Conservation (phyloP, 2,329 filamentous ascomycete species). For the Metarhizium sp. region DNA sequence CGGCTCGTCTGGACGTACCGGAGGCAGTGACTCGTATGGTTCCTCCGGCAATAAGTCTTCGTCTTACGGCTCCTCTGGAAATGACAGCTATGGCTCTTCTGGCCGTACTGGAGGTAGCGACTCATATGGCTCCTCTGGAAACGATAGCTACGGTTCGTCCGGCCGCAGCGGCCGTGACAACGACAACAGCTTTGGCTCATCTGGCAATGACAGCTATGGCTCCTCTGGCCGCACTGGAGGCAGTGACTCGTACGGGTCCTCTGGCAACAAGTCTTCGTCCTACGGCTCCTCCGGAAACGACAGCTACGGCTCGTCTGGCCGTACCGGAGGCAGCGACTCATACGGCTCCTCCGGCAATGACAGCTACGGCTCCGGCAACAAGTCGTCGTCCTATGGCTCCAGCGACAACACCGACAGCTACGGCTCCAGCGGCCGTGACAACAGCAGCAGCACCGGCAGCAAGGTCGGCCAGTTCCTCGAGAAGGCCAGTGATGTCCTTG, state of each 20-base stretch:
- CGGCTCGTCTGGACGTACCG: slow-evolving; percentile 6
- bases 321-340: slow-evolving; percentile 6
- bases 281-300: slow-evolving; percentile 8
- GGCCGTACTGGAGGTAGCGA: slow-evolving; percentile 8
- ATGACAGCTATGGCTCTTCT: slow-evolving; percentile 10
- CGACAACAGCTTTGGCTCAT: not conserved
- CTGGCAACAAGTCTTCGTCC: slow-evolving; percentile 8
- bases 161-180: slow-evolving; percentile 9
- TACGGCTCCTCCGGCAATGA: slow-evolving; percentile 7
- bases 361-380: slow-evolving; percentile 11
- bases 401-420: slow-evolving; percentile 9
- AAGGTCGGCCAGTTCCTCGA: slow-evolving; percentile 48
- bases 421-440: slow-evolving; percentile 4
- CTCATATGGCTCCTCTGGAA: slow-evolving; percentile 7
- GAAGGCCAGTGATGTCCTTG: slow-evolving; percentile 42
- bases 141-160: slow-evolving; percentile 11
- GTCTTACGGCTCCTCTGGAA: slow-evolving; percentile 5
- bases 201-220: not conserved
- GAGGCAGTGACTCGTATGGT: slow-evolving; percentile 9
- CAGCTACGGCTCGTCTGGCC: slow-evolving; percentile 10
- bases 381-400: not conserved
- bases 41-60: slow-evolving; percentile 10
- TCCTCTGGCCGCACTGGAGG: slow-evolving; percentile 3
- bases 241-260: slow-evolving; percentile 11
- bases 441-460: slow-evolving; percentile 27